These are phyloP conservation scores for Thielaviopsis musarum DNA, from an alignment of 2,329 filamentous ascomycete genomes.

Conservation along the genomic window DNA sequence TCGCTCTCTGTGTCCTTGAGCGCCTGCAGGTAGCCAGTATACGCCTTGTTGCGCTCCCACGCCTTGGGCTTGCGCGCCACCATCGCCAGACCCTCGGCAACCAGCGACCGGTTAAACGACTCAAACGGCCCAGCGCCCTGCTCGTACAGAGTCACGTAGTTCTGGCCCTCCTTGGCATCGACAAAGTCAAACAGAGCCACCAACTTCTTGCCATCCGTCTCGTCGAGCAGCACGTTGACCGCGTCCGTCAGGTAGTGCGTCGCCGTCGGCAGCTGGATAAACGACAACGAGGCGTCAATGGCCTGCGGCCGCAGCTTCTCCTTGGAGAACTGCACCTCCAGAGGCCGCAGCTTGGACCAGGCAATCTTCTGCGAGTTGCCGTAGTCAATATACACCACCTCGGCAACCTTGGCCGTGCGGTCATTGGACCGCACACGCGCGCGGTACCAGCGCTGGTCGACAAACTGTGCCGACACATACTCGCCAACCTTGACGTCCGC, in stretches of 20 bases:
- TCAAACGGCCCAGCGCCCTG: constrained; percentile 50
- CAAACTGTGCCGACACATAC: constrained; percentile 80
- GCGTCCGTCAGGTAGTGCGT: constrained; percentile 73
- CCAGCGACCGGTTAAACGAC: constrained; percentile 78
- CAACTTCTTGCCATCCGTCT: constrained; percentile 58
- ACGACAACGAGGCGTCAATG: constrained; percentile 68
- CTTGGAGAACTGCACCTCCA: constrained; percentile 60
- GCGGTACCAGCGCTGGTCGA: constrained; percentile 88
- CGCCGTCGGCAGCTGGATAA: constrained; percentile 71
- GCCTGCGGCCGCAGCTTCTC: constrained; percentile 80
- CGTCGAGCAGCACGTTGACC: constrained; percentile 54
- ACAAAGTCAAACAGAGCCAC: constrained; percentile 85
- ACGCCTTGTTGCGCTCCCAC: constrained; percentile 63
- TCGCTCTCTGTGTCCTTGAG: constrained; percentile 57
- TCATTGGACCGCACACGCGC: constrained; percentile 84
- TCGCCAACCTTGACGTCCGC: constrained; percentile 80
- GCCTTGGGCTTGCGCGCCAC: constrained; percentile 80
- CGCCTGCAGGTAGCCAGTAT: constrained; percentile 52
- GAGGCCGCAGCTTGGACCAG: constrained; percentile 69
- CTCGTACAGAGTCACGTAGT: constrained; percentile 81
- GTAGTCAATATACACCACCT: constrained; percentile 91
- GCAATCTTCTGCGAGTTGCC: constrained; percentile 83
- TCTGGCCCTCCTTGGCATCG: constrained; percentile 58
- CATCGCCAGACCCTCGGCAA: constrained; percentile 73
- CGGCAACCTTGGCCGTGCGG: constrained; percentile 70